Conservation (phyloP, 1,139 yeast genomes). For the Hanseniaspora gamundiae region DNA sequence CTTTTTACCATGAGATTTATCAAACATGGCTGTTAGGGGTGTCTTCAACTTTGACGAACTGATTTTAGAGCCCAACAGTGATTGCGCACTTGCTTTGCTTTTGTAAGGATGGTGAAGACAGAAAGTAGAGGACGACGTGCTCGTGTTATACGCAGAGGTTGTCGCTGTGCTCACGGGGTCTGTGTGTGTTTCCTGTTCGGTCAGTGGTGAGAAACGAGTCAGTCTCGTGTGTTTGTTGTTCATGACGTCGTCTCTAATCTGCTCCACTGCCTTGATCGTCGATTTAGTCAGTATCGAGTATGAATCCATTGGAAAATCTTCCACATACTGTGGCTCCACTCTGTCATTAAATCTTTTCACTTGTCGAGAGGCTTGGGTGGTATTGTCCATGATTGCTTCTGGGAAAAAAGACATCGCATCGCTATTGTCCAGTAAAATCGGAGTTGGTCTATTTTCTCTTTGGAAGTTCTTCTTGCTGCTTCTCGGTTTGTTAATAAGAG, state of each 20-base stretch:
- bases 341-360: too few relatives aligned
- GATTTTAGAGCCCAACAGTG: background rate
- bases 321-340: slow-evolving; percentile 4
- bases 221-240: slow-evolving; percentile 2
- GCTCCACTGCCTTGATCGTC: slow-evolving; percentile 5
- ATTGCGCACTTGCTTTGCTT: background rate
- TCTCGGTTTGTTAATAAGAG: background rate
- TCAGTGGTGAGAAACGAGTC: slow-evolving; percentile 4
- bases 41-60: background rate
- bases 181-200: background rate
- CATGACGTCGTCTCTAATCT: slow-evolving; percentile 6
- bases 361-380: too few relatives aligned
- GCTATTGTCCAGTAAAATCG: slow-evolving; percentile 1
- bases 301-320: background rate
- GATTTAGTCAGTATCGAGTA: slow-evolving; percentile 4
- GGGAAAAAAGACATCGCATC: background rate
- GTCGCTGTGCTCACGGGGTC: background rate
- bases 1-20: background rate
- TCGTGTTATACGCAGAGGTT: background rate
- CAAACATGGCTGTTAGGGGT: background rate
- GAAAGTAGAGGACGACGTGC: background rate
- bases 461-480: background rate
- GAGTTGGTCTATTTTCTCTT: slow-evolving; percentile 5
- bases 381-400: too few relatives aligned
- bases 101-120: background rate